Evolutionary conservation across 495 filamentous ascomycete species (phyloP).

Genomic region (Trichoderma reesei): DNA sequence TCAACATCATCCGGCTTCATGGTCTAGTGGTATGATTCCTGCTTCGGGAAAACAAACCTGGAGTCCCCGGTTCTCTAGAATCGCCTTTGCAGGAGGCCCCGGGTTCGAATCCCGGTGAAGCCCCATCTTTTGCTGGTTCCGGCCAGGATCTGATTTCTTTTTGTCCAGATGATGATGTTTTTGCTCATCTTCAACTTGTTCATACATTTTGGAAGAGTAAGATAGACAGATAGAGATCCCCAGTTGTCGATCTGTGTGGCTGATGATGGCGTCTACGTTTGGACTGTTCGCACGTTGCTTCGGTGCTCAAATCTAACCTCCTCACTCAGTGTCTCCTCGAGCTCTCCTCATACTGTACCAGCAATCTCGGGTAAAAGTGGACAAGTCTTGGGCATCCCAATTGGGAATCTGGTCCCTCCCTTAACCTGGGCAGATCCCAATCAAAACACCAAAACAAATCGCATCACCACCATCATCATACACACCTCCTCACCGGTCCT

Average conservation of each 20-base stretch:
- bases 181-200: too few relatives aligned
- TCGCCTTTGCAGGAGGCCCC: conserved; percentile 13
- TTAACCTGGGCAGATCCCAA: background rate
- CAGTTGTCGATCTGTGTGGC: too few relatives aligned
- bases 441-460: background rate
- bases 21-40: conserved; percentile 16
- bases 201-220: too few relatives aligned
- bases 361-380: conserved; percentile 1
- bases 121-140: conserved; percentile 2
- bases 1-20: conserved; percentile 1
- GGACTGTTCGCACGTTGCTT: too few relatives aligned
- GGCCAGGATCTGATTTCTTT: background rate
- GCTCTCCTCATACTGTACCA: background rate
- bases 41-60: conserved; percentile 13
- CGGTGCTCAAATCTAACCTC: too few relatives aligned
- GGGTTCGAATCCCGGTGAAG: conserved; percentile 15
- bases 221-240: too few relatives aligned
- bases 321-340: too few relatives aligned
- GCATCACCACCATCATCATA: background rate
- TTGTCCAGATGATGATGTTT: background rate
- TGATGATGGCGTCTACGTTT: too few relatives aligned
- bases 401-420: background rate
- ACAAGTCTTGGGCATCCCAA: background rate
- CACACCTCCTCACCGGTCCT: too few relatives aligned
- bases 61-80: conserved; percentile 9